Percentiles rank a stretch among this genome's conserved stretches.
These are phyloP conservation scores for Taphrina confusa DNA, from an alignment of 1,139 yeast species.

Conservation along the genomic window DNA sequence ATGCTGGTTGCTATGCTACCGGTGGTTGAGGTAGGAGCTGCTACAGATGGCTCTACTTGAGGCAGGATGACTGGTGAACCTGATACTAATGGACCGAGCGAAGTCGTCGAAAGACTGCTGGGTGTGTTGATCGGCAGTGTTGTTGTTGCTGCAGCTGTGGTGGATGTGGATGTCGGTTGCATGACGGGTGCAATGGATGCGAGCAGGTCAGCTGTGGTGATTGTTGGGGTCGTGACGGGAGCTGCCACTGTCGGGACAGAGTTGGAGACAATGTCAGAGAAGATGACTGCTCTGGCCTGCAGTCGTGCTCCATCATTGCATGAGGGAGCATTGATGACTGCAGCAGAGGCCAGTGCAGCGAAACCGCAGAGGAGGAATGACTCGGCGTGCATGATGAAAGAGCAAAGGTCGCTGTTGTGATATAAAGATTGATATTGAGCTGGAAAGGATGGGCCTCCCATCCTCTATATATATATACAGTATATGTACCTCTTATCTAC, in stretches of 20 bases:
- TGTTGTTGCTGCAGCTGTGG: not conserved
- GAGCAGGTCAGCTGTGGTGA: not conserved
- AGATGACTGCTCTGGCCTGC: not conserved
- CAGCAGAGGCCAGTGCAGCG: not conserved
- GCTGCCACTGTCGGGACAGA: not conserved
- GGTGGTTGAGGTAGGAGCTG: not conserved
- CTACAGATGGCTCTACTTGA: not conserved
- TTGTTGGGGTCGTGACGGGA: not conserved
- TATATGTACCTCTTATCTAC: too few species aligned
- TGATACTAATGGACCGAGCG: not conserved
- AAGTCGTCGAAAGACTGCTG: not conserved
- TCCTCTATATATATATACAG: too few species aligned
- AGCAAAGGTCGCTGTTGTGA: too few species aligned
- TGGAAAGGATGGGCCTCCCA: too few species aligned
- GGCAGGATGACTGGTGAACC: too few species aligned
- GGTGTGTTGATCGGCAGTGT: too few species aligned
- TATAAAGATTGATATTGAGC: too few species aligned
- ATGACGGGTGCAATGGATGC: not conserved
- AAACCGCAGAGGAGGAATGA: not conserved
- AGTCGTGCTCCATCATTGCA: not conserved
- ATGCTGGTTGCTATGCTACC: not conserved
- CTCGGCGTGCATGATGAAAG: not conserved
- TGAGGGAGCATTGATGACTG: not conserved
- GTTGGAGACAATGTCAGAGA: not conserved
- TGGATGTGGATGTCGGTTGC: not conserved